Conservation (phyloP, 371 early-diverging fungal genomes). For the Saksenaea vasiformis region DNA sequence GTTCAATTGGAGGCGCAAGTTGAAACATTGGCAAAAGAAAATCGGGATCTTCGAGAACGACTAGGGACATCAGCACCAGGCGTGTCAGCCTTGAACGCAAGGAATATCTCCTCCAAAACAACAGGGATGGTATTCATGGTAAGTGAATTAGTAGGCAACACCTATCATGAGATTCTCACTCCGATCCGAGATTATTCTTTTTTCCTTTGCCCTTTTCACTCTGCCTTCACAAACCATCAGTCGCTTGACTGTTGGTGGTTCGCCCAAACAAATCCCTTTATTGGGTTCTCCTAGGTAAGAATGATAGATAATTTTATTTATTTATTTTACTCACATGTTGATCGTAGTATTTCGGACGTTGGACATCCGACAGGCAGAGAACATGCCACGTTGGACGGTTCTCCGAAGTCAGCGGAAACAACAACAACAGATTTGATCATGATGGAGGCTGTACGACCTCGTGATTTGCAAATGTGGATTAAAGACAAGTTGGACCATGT, state of each 20-base stretch:
- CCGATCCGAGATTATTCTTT: conserved; percentile 54
- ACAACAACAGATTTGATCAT: conserved; percentile 8
- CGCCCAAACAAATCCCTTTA: conserved; percentile 24
- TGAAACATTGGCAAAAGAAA: conserved; percentile 37
- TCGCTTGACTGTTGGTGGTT: conserved; percentile 58
- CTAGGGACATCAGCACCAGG: conserved; percentile 9
- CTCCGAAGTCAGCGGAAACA: background rate
- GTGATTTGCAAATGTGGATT: conserved; percentile 32
- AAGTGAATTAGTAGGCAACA: conserved; percentile 12
- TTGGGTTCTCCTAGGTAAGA: conserved; percentile 16
- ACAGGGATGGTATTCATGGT: conserved; percentile 76
- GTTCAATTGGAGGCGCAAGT: conserved; percentile 59
- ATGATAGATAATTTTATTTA: too few species aligned
- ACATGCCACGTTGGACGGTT: conserved; percentile 8
- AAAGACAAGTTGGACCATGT: conserved; percentile 1
- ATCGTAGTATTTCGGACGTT: background rate
- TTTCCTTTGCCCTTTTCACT: conserved; percentile 65
- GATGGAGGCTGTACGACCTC: conserved; percentile 38
- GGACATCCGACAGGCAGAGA: background rate
- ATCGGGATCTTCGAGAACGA: conserved; percentile 25
- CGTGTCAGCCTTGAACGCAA: conserved; percentile 22
- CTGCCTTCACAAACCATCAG: conserved; percentile 48
- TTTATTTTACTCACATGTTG: too few species aligned
- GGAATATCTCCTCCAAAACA: conserved; percentile 39
- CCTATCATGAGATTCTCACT: background rate